phyloP scores from a whole-genome alignment of 306 rosid genomes.

The Heteromeles arbutifolia region DNA sequence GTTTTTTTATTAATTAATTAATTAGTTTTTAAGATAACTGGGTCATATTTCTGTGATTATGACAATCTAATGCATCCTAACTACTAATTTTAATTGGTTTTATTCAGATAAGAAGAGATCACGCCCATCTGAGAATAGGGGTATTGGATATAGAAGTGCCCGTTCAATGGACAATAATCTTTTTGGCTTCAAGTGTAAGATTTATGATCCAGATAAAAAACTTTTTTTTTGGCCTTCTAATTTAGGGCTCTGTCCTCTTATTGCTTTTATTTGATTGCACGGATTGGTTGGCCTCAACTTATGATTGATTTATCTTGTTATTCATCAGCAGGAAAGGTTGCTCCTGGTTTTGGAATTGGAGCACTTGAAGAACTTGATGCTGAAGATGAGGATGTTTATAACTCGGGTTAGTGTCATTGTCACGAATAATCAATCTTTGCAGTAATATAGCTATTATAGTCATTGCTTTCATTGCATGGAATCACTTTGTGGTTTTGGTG shows the following conservation, averaged over 20 bases:
- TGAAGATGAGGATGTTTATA: constrained; percentile 95
- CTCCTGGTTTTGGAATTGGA: constrained; percentile 98
- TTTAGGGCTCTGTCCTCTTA: not conserved
- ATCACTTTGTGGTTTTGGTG: not conserved
- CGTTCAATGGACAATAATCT: constrained; percentile 45
- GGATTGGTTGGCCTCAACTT: constrained; percentile 12
- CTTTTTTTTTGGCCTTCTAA: constrained; percentile 5
- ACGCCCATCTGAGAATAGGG: constrained; percentile 43
- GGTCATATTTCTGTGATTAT: not conserved
- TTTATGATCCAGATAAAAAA: constrained; percentile 16
- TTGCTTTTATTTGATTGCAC: constrained; percentile 14
- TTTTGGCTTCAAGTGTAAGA: constrained; percentile 85
- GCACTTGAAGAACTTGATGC: constrained; percentile 92
- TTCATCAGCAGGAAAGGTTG: constrained; percentile 81
- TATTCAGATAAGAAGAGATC: constrained; percentile 68
- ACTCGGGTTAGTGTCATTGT: constrained; percentile 47
- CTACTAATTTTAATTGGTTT: not conserved
- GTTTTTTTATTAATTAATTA: not conserved
- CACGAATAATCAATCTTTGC: not conserved
- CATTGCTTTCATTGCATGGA: constrained; percentile 14
- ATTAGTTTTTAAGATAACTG: not conserved
- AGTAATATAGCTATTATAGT: not conserved
- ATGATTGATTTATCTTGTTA: constrained; percentile 23
- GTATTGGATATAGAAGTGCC: constrained; percentile 37
- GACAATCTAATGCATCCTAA: constrained; percentile 2